Percentiles rank a stretch among this genome's conserved stretches.
phyloP scores from a whole-genome alignment of 306 rosid genomes.

The Cucumis sativus region Cucumber_9930_V3 NC_026655.2:1904501-1905000 shows the following conservation, averaged over 20 bases:
- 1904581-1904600: slow-evolving; percentile 54
- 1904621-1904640: slow-evolving; percentile 27
- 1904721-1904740: slow-evolving; percentile 23
- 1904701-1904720: slow-evolving; percentile 19
- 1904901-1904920: slow-evolving; percentile 15
- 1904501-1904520: slow-evolving; percentile 55
- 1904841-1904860: slow-evolving; percentile 19
- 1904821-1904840: slow-evolving; percentile 20
- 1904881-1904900: slow-evolving; percentile 17
- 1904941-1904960: slow-evolving; percentile 18
- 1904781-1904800: slow-evolving; percentile 1
- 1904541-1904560: slow-evolving; percentile 31
- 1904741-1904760: slow-evolving; percentile 24
- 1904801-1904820: slow-evolving; percentile 13
- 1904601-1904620: slow-evolving; percentile 82
- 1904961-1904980: slow-evolving; percentile 19
- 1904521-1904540: slow-evolving; percentile 49
- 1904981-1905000: slow-evolving; percentile 16
- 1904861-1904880: slow-evolving; percentile 18
- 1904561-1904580: slow-evolving; percentile 64
- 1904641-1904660: slow-evolving; percentile 25
- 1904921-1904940: slow-evolving; percentile 18
- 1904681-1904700: slow-evolving; percentile 20
- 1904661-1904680: slow-evolving; percentile 21
- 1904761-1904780: background rate